These are phyloP conservation scores for Azolla pinnata DNA, from an alignment of 75 land plant genomes.

Conservation along the genomic window DNA sequence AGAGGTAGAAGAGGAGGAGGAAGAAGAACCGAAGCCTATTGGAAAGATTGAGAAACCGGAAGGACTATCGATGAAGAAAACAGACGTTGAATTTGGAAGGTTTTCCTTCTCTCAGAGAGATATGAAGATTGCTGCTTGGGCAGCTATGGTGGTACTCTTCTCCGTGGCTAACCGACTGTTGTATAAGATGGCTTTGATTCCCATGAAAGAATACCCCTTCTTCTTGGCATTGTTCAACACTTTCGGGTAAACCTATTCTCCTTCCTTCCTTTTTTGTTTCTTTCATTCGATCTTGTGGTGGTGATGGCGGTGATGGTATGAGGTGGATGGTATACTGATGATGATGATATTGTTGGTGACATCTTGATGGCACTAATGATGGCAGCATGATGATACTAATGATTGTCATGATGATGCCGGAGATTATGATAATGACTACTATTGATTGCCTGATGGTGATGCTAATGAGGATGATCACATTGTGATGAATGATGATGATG, in stretches of 20 bases:
- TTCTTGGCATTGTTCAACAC: constrained; percentile 92
- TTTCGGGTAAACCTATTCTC: constrained; percentile 39
- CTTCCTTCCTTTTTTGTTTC: not conserved
- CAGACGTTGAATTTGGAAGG: no score
- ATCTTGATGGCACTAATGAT: no score
- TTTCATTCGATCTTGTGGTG: not conserved
- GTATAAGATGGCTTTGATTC: constrained; percentile 88
- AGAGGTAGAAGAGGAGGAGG: no score
- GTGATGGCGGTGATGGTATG: no score
- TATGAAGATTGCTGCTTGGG: constrained; percentile 44
- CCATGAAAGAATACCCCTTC: constrained; percentile 77
- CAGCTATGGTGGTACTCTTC: constrained; percentile 53
- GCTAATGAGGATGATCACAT: not conserved
- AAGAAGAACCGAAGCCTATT: no score
- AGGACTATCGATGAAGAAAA: no score
- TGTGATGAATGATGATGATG: not conserved
- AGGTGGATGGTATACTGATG: no score
- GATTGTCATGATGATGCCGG: no score
- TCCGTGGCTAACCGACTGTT: constrained; percentile 71
- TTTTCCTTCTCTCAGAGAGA: not conserved
- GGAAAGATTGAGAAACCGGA: no score
- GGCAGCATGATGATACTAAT: no score
- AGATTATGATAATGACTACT: not conserved
- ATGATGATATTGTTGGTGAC: no score
- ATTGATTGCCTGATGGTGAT: not conserved